Conservation (phyloP, 331 rosid species). For the Dryas integrifolia region DNA sequence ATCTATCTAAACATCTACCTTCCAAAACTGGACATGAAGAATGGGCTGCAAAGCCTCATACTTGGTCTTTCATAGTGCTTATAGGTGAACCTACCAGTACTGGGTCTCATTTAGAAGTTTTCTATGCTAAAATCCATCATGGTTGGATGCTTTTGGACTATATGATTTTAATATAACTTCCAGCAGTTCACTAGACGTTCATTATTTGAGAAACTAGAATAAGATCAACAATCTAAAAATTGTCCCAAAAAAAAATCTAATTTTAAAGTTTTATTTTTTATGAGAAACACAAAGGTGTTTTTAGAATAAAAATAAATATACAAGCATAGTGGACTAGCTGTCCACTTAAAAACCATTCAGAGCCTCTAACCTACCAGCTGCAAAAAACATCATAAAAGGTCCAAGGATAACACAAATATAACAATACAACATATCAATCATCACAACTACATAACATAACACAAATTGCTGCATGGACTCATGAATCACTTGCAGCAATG, state of each 20-base stretch:
- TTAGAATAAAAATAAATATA: neutral
- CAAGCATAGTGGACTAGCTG: neutral
- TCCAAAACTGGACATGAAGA: neutral
- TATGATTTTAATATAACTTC: neutral
- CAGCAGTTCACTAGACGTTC: neutral
- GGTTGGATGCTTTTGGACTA: conserved; percentile 22
- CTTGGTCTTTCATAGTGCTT: neutral
- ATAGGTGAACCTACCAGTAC: neutral
- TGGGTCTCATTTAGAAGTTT: neutral
- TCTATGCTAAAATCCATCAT: neutral
- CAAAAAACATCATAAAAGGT: too few relatives aligned
- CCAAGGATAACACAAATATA: too few relatives aligned
- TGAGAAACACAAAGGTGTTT: neutral
- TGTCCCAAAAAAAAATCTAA: neutral
- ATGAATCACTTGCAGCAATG: neutral
- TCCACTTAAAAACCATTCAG: neutral
- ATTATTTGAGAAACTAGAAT: neutral
- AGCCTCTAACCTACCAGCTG: neutral
- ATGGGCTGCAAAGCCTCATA: neutral
- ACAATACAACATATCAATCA: too few relatives aligned
- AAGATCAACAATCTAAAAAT: neutral
- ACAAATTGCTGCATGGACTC: neutral
- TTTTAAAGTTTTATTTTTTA: neutral
- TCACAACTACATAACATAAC: too few relatives aligned
- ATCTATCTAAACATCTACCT: neutral